Base-by-base conservation (phyloP, 1,284 basidiomycete genomes). In the Volvariella surrecta region DNA sequence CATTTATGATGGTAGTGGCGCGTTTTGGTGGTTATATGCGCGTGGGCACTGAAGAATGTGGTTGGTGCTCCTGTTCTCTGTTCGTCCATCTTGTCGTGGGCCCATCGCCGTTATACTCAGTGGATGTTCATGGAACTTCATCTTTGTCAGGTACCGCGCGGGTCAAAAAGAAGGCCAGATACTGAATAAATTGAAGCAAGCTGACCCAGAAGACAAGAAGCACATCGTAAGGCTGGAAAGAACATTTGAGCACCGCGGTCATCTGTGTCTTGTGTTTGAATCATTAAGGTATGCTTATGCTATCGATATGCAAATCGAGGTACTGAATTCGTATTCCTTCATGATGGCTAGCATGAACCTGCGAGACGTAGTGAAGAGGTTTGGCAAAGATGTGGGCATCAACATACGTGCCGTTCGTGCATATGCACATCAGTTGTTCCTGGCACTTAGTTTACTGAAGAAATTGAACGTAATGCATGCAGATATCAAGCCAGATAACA, bases 401-500 rank as follows among this genome's bases (percentile, higher is more conserved):
- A 98, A 98, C 58, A 85, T 98, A 59, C 79, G 85, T 51, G 96
- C 96, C 22, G 96, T 99, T n/a, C 79, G 93, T 48, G 91, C 95
- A 3, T 99, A 99, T 59, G 85, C 94, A 24, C 91, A 97, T 55
- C 96, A 99, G 59, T 81, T 98, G 47, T 93, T 99, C 63, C 72
- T 97, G 32, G 79, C 91, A 13, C 67, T 98, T 48, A 80, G 85
- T 51, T 71, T 95, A 40, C 70, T 99, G 57, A 79, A 81, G 51
- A 97, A 97, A 64, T 77, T 82, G 49, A 89, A 87, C 50, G 79
- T 99, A 47, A 96, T 98, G 74, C 96, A 99, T 56, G 96, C 96
- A 3, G 96, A 99, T 59, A 89, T 99, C 60, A 97, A 97, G 63
- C 93, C 93, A 16, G 93, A 96, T 61, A 97, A 97, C 58, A 93